Evolutionary conservation across 2,329 filamentous ascomycete species (phyloP), one percentile per base, ranked within the genome.

Genomic region (Calonectria honghensis): DNA sequence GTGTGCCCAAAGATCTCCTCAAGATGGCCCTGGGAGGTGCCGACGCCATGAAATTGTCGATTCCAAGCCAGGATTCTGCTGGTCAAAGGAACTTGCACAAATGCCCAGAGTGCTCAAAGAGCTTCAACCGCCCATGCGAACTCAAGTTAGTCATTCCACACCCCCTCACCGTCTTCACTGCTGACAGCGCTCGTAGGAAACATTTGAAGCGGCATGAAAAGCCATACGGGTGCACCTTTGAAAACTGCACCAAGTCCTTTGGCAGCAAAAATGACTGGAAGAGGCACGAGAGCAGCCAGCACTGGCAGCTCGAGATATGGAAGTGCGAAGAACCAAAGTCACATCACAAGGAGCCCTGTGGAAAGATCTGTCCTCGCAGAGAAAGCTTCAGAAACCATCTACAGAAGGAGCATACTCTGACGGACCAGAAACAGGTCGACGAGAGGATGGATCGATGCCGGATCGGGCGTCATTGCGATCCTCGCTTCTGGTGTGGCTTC

Each of bases 191-290:
- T 29, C 20, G 11, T 73, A 96, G 94, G 77, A 98, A 98, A 83
- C 96, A 98, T 82, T 88, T 91, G 83, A 96, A 95, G 82, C 92
- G 96, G 1, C 96, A 98, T 83, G 89, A 91, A 10, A 93, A 92
- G 77, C 96, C 95, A 0, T 98, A 96, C 76, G 93, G 92, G 16
- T 98, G 96, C 84, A 98, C 95, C 0, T 94, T 93, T 76, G 84
- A 88, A 11, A 85, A 86, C 37, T 98, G 96, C 81, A 84, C 85
- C 64, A 96, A 95, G 81, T 88, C 83, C 0, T 98, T 98, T 78
- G 96, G 96, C n/a, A 96, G 94, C 84, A 98, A 98, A 82, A 96
- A 95, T 73, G 96, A 98, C 84, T 98, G 92, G 96, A 98, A 97
- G 82, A 92, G 96, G 1, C 96, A 98, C 81, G 96, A 98, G 81